A percentile compares a stretch with the other conserved stretches of the same genome.
phyloP scores from a whole-genome alignment of 2,329 filamentous ascomycete genomes.

The Sporothrix phasma region DNA sequence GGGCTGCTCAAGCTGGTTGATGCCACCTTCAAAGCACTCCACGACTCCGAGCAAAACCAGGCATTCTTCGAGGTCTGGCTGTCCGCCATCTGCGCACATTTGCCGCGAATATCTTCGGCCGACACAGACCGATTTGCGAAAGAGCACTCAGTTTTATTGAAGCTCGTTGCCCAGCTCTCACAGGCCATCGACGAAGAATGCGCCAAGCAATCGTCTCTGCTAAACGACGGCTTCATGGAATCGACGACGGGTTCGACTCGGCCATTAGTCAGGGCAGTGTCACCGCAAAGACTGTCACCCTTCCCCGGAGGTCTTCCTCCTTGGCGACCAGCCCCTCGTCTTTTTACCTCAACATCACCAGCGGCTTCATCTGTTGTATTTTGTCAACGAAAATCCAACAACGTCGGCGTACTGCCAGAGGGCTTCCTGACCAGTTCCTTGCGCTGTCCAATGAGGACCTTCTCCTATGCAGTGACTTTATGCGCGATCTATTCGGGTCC shows the following conservation, averaged over 20 bases:
- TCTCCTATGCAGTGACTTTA: slow-evolving; percentile 39
- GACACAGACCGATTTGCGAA: slow-evolving; percentile 31
- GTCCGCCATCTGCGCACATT: slow-evolving; percentile 33
- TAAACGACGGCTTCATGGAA: slow-evolving; percentile 51
- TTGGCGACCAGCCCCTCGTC: slow-evolving; percentile 34
- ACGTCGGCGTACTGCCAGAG: slow-evolving; percentile 41
- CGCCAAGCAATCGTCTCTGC: slow-evolving; percentile 25
- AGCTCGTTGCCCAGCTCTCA: slow-evolving; percentile 34
- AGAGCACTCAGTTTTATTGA: slow-evolving; percentile 33
- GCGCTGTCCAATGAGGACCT: slow-evolving; percentile 43
- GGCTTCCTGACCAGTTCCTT: slow-evolving; percentile 41
- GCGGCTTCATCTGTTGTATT: slow-evolving; percentile 36
- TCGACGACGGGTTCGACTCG: slow-evolving; percentile 56
- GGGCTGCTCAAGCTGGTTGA: slow-evolving; percentile 33
- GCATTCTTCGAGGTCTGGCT: slow-evolving; percentile 39
- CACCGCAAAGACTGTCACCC: slow-evolving; percentile 27
- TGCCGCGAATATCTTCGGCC: slow-evolving; percentile 35
- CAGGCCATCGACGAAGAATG: slow-evolving; percentile 26
- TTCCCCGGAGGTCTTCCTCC: slow-evolving; percentile 38
- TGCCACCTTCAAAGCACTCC: slow-evolving; percentile 31
- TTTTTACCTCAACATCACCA: slow-evolving; percentile 40
- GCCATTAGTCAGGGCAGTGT: slow-evolving; percentile 42
- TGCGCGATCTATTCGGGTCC: slow-evolving; percentile 43
- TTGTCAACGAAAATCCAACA: slow-evolving; percentile 34
- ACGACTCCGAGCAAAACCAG: slow-evolving; percentile 36